Conservation (phyloP, 768 basidiomycete genomes). For the Tylopilus plumbeoviolaceoides region DNA sequence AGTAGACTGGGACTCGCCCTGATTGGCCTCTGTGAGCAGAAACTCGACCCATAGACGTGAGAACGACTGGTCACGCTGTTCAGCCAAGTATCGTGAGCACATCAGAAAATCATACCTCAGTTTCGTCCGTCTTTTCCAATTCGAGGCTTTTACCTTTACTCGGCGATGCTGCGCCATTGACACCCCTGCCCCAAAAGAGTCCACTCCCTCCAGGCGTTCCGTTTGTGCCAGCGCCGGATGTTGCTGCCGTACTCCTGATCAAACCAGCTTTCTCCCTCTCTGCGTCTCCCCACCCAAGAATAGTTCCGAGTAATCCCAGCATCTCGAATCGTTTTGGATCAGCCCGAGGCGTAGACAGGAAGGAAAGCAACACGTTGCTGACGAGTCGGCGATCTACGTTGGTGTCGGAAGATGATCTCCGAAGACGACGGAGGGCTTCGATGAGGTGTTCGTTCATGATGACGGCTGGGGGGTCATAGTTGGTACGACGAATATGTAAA, state of each 20-base stretch:
- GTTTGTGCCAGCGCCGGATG: constrained; percentile 43
- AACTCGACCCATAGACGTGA: constrained; percentile 98
- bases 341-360: constrained; percentile 84
- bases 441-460: constrained; percentile 97
- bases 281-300: constrained; percentile 88
- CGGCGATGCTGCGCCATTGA: constrained; percentile 26
- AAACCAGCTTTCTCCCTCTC: constrained; percentile 88
- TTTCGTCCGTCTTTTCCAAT: constrained; percentile 77
- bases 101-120: constrained; percentile 51
- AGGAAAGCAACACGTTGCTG: constrained; percentile 88
- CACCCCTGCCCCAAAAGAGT: constrained; percentile 18
- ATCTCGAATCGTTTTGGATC: constrained; percentile 98
- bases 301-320: constrained; percentile 80
- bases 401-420: constrained; percentile 75
- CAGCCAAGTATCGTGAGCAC: neutral
- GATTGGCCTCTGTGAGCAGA: constrained; percentile 82
- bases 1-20: constrained; percentile 31
- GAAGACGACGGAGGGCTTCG: constrained; percentile 92
- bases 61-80: constrained; percentile 64
- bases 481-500: neutral
- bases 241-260: constrained; percentile 39
- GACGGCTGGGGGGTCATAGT: constrained; percentile 55
- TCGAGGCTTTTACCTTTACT: constrained; percentile 43
- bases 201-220: constrained; percentile 18
- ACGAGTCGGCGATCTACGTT: constrained; percentile 94